Evolutionary conservation across 768 basidiomycete species (phyloP), one percentile per base, ranked within the genome.

Genomic region (Suillus americanus): DNA sequence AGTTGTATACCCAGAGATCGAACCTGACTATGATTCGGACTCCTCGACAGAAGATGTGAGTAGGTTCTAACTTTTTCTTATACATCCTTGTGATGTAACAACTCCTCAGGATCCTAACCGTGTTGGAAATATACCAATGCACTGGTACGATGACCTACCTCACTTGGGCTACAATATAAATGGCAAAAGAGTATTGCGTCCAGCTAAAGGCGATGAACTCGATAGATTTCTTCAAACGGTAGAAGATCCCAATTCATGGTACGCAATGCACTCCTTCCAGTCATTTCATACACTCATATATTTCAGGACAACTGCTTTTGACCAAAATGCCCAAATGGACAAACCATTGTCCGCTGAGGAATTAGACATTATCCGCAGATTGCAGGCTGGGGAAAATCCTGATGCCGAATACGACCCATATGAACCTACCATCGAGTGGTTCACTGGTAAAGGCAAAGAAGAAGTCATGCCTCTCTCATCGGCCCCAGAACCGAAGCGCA

Each of bases 91-190:
- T 67, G 28, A 64, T 54, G 65, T 69, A 67, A 63, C 63, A 30
- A 43, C 53, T 61, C 41, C 63, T 62, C 69, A 99, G 95, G 86
- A 88, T 62, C 92, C 92, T n/a, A 99, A 97, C 74, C 93, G 96
- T 65, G 88, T 97, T 69, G 97, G 97, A 61, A 85, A 97, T 77
- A 81, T 99, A 66, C 97, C 97, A 54, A 90, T 91, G 85, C 95
- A 99, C 72, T 99, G 97, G 95, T 99, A 99, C 76, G 97, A 99
- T 75, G 96, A 99, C 81, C 81, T 99, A 69, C 97, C 97, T n/a
- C 97, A 99, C 78, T 86, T 99, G 73, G 97, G 97, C 54, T 99
- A 99, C 79, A 87, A 95, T 76, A 89, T 99, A 70, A 87, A 95
- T 74, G 97, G 97, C 62, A 97, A 94, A 79, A 90, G 90, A 74